Evolutionary conservation across 768 basidiomycete species (phyloP).

Genomic region (Coprinopsis sp.): DNA sequence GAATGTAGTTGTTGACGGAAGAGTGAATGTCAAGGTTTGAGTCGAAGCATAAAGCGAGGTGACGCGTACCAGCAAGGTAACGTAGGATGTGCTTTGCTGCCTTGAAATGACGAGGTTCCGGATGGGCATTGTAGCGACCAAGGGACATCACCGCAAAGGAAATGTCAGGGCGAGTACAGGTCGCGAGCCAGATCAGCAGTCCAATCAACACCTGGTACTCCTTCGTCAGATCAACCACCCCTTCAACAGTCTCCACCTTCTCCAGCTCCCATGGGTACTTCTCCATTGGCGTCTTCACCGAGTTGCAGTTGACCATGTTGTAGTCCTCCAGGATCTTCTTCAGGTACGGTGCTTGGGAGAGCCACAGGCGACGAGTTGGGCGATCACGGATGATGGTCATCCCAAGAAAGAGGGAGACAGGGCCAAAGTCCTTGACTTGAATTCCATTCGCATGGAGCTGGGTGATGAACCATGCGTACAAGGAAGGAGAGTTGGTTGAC

Average conservation of each 20-base stretch:
- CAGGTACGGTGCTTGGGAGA: conserved; percentile 14
- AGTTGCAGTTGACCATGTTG: conserved; percentile 1
- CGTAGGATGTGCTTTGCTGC: conserved; percentile 24
- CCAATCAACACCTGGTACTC: conserved; percentile 15
- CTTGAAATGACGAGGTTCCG: conserved; percentile 17
- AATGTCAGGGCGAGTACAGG: conserved; percentile 30
- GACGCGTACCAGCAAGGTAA: too few species aligned
- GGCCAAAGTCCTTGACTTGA: too few species aligned
- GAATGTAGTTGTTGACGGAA: too few species aligned
- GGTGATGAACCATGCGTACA: conserved; percentile 8
- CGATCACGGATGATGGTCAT: too few species aligned
- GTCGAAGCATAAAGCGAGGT: too few species aligned
- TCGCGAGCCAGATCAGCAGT: conserved; percentile 17
- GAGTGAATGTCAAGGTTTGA: too few species aligned
- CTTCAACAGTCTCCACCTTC: conserved; percentile 14
- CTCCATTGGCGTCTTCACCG: conserved; percentile 14
- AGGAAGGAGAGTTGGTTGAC: background rate
- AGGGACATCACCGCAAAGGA: conserved; percentile 22
- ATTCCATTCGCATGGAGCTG: too few species aligned
- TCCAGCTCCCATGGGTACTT: conserved; percentile 6
- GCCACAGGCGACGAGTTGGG: conserved; percentile 10
- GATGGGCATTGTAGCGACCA: conserved; percentile 21
- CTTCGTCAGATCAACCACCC: background rate
- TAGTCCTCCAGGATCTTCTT: conserved; percentile 9
- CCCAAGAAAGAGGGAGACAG: too few species aligned